These are phyloP conservation scores for Eremomyces bilateralis DNA, from an alignment of 495 filamentous ascomycete genomes.

Conservation along the genomic window DNA sequence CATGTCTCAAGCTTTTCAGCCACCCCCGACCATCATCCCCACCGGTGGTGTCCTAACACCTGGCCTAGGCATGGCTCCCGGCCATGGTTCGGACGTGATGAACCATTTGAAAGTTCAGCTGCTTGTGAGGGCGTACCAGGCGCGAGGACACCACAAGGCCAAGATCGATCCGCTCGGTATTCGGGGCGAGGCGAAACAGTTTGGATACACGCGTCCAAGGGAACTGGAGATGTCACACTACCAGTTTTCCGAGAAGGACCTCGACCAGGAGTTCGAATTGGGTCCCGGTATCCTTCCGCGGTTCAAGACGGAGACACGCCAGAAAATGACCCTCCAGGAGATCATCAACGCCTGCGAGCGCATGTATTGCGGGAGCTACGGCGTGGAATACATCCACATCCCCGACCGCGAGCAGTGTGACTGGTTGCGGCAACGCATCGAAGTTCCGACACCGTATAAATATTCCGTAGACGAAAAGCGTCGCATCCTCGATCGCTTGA, in stretches of 20 bases:
- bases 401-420: slow-evolving; percentile 94
- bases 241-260: slow-evolving; percentile 80
- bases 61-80: slow-evolving; percentile 40
- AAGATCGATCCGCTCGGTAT: slow-evolving; percentile 94
- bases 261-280: slow-evolving; percentile 77
- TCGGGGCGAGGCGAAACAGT: slow-evolving; percentile 53
- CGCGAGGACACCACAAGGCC: slow-evolving; percentile 93
- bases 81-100: slow-evolving; percentile 62
- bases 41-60: slow-evolving; percentile 57
- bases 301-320: slow-evolving; percentile 65
- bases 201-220: slow-evolving; percentile 72
- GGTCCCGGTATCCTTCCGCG: slow-evolving; percentile 90
- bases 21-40: slow-evolving; percentile 78
- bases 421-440: slow-evolving; percentile 85
- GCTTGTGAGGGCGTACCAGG: slow-evolving; percentile 89
- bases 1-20: slow-evolving; percentile 86
- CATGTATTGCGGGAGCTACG: slow-evolving; percentile 91
- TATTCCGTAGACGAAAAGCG: slow-evolving; percentile 96
- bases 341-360: slow-evolving; percentile 85
- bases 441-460: slow-evolving; percentile 83
- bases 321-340: slow-evolving; percentile 92
- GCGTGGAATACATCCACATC: slow-evolving; percentile 96
- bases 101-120: slow-evolving; percentile 98
- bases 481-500: slow-evolving; percentile 85
- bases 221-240: slow-evolving; percentile 88